These are phyloP conservation scores for Colletotrichum tofieldiae DNA, from an alignment of 2,329 filamentous ascomycete genomes.

Conservation along the genomic window DNA sequence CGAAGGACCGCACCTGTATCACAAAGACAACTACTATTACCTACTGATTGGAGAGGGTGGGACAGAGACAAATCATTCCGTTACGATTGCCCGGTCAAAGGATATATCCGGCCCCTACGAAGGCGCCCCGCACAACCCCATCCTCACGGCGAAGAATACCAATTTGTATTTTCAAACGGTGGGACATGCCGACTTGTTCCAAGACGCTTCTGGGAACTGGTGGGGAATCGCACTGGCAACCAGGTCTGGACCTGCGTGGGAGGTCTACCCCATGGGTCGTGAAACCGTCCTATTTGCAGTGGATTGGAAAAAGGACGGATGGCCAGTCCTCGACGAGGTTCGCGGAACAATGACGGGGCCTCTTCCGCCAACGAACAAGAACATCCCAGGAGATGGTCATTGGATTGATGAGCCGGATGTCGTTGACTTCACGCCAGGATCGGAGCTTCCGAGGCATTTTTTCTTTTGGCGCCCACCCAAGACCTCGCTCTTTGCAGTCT, in stretches of 20 bases:
- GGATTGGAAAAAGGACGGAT: conserved; percentile 64
- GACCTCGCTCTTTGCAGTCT: conserved; percentile 55
- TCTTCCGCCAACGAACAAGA: conserved; percentile 52
- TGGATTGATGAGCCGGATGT: conserved; percentile 60
- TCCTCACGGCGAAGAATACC: conserved; percentile 59
- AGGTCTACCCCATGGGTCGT: conserved; percentile 67
- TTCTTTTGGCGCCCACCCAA: conserved; percentile 63
- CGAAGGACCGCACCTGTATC: conserved; percentile 69
- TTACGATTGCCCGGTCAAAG: conserved; percentile 60
- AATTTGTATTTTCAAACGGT: conserved; percentile 59
- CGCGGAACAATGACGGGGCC: conserved; percentile 61
- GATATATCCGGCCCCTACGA: conserved; percentile 61
- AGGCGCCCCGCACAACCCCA: conserved; percentile 58
- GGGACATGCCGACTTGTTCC: conserved; percentile 63
- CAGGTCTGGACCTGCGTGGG: conserved; percentile 58
- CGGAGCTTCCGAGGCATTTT: conserved; percentile 60
- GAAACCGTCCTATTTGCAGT: conserved; percentile 66
- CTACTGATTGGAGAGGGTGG: conserved; percentile 69
- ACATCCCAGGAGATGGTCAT: conserved; percentile 58
- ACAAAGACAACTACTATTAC: conserved; percentile 67
- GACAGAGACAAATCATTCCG: conserved; percentile 58
- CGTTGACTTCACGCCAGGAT: conserved; percentile 60
- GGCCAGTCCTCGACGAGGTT: conserved; percentile 62
- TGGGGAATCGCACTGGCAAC: conserved; percentile 66
- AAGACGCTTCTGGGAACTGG: conserved; percentile 64